phyloP scores from a whole-genome alignment of 2,329 filamentous ascomycete species.

The Monilinia aucupariae region DNA sequence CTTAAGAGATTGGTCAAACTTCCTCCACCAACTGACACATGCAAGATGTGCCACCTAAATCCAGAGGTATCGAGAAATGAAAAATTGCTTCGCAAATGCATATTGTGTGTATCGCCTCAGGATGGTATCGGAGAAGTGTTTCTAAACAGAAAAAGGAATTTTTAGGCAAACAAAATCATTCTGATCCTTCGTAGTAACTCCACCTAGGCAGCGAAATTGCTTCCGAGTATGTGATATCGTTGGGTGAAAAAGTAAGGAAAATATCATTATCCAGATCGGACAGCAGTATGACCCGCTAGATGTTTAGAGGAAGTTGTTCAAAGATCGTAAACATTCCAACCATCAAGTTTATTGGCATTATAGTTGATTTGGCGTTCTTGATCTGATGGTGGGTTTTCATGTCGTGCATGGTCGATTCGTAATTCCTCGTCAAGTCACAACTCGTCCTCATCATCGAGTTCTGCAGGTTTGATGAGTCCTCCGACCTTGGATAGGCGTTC shows the following conservation, averaged over 20 bases:
- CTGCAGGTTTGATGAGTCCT: conserved; percentile 93
- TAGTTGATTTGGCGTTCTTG: conserved; percentile 13
- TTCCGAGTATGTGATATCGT: conserved; percentile 21
- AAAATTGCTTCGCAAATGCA: conserved; percentile 24
- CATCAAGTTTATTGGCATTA: conserved; percentile 44
- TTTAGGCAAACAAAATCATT: conserved; percentile 32
- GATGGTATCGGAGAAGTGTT: conserved; percentile 28
- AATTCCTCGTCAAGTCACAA: conserved; percentile 76
- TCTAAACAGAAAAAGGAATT: conserved; percentile 31
- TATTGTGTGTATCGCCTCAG: conserved; percentile 27
- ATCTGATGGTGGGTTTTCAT: conserved; percentile 14
- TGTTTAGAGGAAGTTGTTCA: conserved; percentile 32
- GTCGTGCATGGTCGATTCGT: conserved; percentile 47
- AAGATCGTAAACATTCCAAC: conserved; percentile 62
- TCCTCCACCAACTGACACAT: conserved; percentile 14
- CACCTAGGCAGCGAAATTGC: conserved; percentile 26
- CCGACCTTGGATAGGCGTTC: conserved; percentile 93
- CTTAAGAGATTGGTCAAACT: conserved; percentile 6
- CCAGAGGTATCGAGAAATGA: conserved; percentile 20
- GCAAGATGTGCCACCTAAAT: conserved; percentile 9
- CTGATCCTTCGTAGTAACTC: conserved; percentile 27
- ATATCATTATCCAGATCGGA: conserved; percentile 27
- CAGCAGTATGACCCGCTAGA: conserved; percentile 11
- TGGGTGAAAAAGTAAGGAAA: conserved; percentile 20
- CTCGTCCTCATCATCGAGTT: conserved; percentile 81